Percentiles rank a stretch among this genome's conserved stretches.
phyloP scores from a whole-genome alignment of 2,329 filamentous ascomycete genomes.

The Cytospora mali region DNA sequence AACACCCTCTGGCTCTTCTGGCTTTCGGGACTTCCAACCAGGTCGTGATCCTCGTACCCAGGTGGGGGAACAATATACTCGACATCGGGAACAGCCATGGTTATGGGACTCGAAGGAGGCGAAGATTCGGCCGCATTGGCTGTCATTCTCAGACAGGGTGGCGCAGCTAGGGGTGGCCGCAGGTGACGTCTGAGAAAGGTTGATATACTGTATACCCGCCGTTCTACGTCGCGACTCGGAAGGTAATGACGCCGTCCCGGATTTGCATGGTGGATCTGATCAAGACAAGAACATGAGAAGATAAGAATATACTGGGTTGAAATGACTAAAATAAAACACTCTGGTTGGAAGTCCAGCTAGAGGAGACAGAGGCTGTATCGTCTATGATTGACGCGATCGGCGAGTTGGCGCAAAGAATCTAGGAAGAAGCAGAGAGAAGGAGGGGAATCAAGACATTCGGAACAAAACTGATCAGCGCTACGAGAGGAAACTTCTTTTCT shows the following conservation, averaged over 20 bases:
- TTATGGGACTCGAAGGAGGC: conserved; percentile 15
- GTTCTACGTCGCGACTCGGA: conserved; percentile 22
- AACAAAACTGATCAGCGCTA: background rate
- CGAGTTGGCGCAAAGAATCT: conserved; percentile 9
- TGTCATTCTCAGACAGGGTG: conserved; percentile 13
- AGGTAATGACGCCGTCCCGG: conserved; percentile 8
- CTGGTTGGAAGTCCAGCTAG: background rate
- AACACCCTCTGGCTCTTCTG: conserved; percentile 37
- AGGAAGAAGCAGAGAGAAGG: conserved; percentile 6
- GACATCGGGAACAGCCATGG: conserved; percentile 24
- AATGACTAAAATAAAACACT: background rate
- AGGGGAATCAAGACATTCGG: background rate
- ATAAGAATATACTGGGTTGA: conserved; percentile 1
- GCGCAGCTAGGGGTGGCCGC: conserved; percentile 6
- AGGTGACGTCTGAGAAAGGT: conserved; percentile 1
- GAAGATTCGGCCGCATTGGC: conserved; percentile 19
- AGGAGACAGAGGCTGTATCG: background rate
- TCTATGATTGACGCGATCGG: conserved; percentile 6
- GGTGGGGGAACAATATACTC: conserved; percentile 25
- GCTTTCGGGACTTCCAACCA: conserved; percentile 33
- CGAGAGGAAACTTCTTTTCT: background rate
- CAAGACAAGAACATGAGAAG: background rate
- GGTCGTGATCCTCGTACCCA: conserved; percentile 31
- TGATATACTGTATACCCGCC: conserved; percentile 6
- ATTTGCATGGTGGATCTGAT: conserved; percentile 24